Evolutionary conservation across 148 eudicot species (phyloP), one percentile per base, ranked within the genome.

Genomic region (Vaccinium corymbosum): DNA sequence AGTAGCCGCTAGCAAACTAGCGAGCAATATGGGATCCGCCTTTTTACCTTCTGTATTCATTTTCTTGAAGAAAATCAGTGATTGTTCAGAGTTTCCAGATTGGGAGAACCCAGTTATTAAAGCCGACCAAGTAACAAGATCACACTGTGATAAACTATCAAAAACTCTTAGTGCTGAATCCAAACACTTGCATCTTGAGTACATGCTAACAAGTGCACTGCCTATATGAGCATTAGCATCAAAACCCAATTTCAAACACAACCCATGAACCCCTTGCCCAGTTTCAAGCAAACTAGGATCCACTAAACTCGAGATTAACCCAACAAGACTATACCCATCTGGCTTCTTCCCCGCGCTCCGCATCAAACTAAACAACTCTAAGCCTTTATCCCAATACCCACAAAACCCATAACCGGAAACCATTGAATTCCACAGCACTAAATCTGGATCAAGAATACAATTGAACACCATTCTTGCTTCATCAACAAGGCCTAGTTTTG

Each of bases 71-170:
- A 89, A 83, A 52, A 78, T 14, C 52, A 93, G 86, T 17, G 97
- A 90, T 42, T 82, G 86, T 27, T 25, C 56, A 19, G 81, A 71
- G 13, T 91, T 87, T 50, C 94, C 92, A 48, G 85, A 85, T 64
- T 88, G 93, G 35, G 95, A 86, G 86, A 93, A 87, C 6, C 98
- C 98, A 51, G 95, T 84, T 81, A 95, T 94, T 49, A 95, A 76
- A 27, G 98, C 83, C 56, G 96, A 93, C 94, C 95, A 94, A 38
- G 98, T 91, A 42, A 95, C 94, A 53, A 95, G 83, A 90, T 95
- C 98, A 71, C 91, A 95, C 66, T 89, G 55, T 1, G 52, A 78
- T 79, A 92, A 80, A 85, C 87, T 84, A 53, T 82, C 79, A 84
- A 95, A 93, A 9, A 93, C 91, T 84, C 62, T 82, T 57, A 83